Base-by-base conservation (phyloP, 1,284 basidiomycete genomes). In the Ustanciosporium gigantosporum region DNA sequence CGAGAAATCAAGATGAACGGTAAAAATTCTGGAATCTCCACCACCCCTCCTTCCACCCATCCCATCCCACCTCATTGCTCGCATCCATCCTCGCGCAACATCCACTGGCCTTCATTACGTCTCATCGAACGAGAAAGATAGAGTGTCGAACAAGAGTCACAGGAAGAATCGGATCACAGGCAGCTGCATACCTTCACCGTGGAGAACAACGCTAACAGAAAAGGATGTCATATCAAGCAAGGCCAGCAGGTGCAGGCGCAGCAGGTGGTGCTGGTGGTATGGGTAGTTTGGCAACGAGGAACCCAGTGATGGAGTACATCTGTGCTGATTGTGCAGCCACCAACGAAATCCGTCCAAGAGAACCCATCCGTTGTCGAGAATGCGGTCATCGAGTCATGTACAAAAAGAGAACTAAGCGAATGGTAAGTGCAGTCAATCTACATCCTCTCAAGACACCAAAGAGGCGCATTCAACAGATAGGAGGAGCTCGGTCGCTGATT, bases 361-460 rank as follows among this genome's bases (percentile, higher is more conserved):
- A 98, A 79, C 90, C 91, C 36, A 95, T 97, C 70, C 87, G 94
- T 48, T 98, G 94, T 81, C 85, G 89, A 70, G 92, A 97, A 79
- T 98, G 94, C 76, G 94, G 94, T 2, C 94, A 96, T 79, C 87
- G 94, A 61, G 93, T 98, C 79, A 95, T 98, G 91, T 97, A 96
- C 82, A 98, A 98, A 82, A 95, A 95, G 80, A 82, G 94, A 70
- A 96, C 93, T 17, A 90, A 87, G 78, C 83, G 91, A 82, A 95
- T 77, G 75, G 94, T 97, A 77, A 78, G 90, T 86, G 14, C n/a
- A 11, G 9, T 29, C 27, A 11, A 11, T n/a, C 27, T n/a, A n/a
- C 27, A 29, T 29, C 27, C n/a, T 29, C 27, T 29, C 27, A 29
- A 9, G n/a, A 29, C 27, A 11, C n/a, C n/a, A n/a, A n/a, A n/a